A percentile compares a stretch with the other conserved stretches of the same genome.
Evolutionary conservation across 2,329 filamentous ascomycete species (phyloP).

Genomic region (Aspergillus thermomutatus): DNA sequence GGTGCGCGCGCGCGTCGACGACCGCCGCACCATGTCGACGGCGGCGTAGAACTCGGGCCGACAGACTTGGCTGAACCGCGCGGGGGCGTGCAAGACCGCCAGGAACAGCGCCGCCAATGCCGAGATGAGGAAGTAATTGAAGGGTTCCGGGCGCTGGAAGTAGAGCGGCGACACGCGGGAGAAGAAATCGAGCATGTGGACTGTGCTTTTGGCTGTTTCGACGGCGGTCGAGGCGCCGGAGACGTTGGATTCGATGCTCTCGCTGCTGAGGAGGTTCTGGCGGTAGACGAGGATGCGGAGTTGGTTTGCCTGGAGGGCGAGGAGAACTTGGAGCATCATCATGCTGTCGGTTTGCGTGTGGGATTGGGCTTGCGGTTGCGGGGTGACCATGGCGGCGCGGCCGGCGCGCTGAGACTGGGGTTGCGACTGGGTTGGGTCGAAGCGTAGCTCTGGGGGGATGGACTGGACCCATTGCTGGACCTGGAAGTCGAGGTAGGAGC

Average conservation of each 20-base stretch:
- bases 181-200: constrained; percentile 38
- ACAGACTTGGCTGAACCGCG: constrained; percentile 38
- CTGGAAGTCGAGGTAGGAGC: constrained; percentile 40
- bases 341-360: constrained; percentile 28
- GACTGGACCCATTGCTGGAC: constrained; percentile 47
- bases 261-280: constrained; percentile 39
- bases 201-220: constrained; percentile 37
- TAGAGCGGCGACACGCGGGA: constrained; percentile 38
- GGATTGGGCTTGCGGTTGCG: background rate
- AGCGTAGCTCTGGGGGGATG: constrained; percentile 42
- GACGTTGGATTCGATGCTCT: constrained; percentile 36
- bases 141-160: constrained; percentile 38
- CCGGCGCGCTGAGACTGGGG: constrained; percentile 3
- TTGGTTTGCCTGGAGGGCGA: constrained; percentile 47
- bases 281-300: constrained; percentile 46
- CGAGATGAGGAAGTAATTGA: constrained; percentile 43
- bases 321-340: constrained; percentile 42
- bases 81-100: constrained; percentile 46
- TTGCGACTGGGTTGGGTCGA: constrained; percentile 27
- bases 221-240: constrained; percentile 40
- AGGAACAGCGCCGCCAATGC: constrained; percentile 41
- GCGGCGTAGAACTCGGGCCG: constrained; percentile 51
- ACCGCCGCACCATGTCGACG: constrained; percentile 57
- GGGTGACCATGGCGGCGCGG: background rate
- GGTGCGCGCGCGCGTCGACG: constrained; percentile 55